Evolutionary conservation across 257 asterid species (phyloP).

Genomic region (Phtheirospermum japonicum): DNA sequence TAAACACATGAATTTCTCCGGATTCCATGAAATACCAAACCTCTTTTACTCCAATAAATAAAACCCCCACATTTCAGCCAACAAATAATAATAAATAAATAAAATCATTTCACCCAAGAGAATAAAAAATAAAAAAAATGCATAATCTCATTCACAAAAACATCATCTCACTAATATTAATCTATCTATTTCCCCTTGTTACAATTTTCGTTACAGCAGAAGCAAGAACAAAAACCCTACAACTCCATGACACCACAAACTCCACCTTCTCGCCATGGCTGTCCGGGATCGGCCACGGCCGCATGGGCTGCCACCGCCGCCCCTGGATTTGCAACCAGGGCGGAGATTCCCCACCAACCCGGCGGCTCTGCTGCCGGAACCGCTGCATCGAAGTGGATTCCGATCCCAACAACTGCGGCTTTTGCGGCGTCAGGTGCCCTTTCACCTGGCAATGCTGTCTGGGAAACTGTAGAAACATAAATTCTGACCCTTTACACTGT

Average conservation of each 20-base stretch:
- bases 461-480: constrained; percentile 47
- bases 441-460: constrained; percentile 65
- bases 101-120: neutral
- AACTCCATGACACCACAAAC: constrained; percentile 22
- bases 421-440: constrained; percentile 59
- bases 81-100: neutral
- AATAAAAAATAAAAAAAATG: constrained; percentile 14
- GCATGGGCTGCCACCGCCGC: constrained; percentile 45
- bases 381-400: constrained; percentile 50
- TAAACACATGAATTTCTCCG: constrained; percentile 34
- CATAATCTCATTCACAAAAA: neutral
- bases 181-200: constrained; percentile 11
- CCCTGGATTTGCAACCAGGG: constrained; percentile 64
- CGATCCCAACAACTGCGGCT: constrained; percentile 64
- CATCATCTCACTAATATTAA: constrained; percentile 1
- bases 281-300: constrained; percentile 33
- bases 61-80: neutral
- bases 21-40: constrained; percentile 19
- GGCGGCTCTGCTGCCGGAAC: constrained; percentile 48
- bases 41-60: constrained; percentile 21
- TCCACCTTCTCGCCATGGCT: constrained; percentile 43
- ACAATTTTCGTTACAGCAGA: constrained; percentile 1
- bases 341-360: constrained; percentile 26
- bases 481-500: constrained; percentile 53
- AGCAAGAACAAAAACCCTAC: constrained; percentile 18